phyloP scores from a whole-genome alignment of 805 yeast genomes.

The Wickerhamomyces kurtzmanii region DNA sequence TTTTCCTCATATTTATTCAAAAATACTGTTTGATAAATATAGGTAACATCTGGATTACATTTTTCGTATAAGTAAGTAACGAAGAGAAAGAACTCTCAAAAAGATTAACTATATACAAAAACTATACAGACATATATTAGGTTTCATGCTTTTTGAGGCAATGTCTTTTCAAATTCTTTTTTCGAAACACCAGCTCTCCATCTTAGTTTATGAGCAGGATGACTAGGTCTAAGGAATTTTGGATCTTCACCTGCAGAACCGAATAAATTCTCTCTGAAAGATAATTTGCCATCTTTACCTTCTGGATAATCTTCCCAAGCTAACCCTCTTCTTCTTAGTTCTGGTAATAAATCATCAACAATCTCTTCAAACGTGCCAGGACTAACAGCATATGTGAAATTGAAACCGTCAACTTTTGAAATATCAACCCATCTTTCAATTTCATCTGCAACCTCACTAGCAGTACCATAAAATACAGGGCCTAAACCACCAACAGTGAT shows the following conservation, averaged over 20 bases:
- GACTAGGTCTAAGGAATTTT: conserved; percentile 7
- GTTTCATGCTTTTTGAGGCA: no score
- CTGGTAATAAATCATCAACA: conserved; percentile 27
- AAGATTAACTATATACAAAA: no score
- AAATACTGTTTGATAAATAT: no score
- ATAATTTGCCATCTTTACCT: conserved; percentile 16
- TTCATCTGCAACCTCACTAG: conserved; percentile 28
- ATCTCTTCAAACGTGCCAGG: conserved; percentile 30
- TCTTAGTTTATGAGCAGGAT: conserved; percentile 12
- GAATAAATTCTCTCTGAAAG: conserved; percentile 25
- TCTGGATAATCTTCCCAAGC: conserved; percentile 26
- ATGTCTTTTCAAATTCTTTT: conserved; percentile 22
- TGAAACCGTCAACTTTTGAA: conserved; percentile 33
- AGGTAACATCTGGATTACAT: no score
- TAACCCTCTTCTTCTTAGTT: conserved; percentile 23
- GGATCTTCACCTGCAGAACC: conserved; percentile 15
- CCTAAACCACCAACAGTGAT: conserved; percentile 19
- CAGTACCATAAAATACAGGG: conserved; percentile 20
- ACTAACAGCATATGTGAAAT: conserved; percentile 24
- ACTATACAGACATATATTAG: no score
- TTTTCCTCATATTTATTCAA: no score
- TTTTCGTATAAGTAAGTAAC: no score
- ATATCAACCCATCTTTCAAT: conserved; percentile 29
- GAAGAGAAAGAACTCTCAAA: no score
- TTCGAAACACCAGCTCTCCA: conserved; percentile 16